Evolutionary conservation across 1,284 basidiomycete genomes (phyloP), one percentile per base, ranked within the genome.

Genomic region (Trichosporon ovoides): DNA sequence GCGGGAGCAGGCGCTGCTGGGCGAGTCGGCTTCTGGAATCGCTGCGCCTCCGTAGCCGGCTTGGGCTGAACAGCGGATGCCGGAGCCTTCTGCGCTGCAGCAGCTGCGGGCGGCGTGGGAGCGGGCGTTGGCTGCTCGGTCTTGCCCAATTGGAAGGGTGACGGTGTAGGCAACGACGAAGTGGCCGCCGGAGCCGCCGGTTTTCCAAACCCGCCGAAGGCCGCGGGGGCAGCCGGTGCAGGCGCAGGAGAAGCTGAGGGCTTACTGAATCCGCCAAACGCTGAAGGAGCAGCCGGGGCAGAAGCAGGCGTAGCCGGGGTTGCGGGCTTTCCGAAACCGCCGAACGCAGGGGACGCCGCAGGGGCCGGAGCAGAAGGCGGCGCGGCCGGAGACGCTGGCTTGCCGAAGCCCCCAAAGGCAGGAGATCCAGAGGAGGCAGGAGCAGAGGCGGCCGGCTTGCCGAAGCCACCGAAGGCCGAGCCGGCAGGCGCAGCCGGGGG

Each of bases 1-100:
- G 65, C 49, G 56, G 20, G 35, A 58, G 53, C 10, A 11, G 49
- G 9, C 10, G 57, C 33, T 13, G 37, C 33, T 13, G 48, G 35
- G n/a, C 24, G 22, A 14, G 40, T 31, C 12, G 40, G 52, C 19
- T 48, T 28, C 24, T 48, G 24, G 43, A 48, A 48, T 28, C 20
- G 46, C 48, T 24, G 18, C 24, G 38, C 31, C 7, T 38, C 36
- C 7, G 38, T 43, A 14, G 43, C 19, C 18, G 57, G 48, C 9
- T 66, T 62, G 11, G 62, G 40, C 24, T 67, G 48, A 34, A 64
- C 66, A 14, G 68, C 66, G 11, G 69, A 3, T 6, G 24, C 34
- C 9, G 52, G 3, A 34, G 53, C n/a, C 14, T 33, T 28, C 40
- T 53, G 33, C 24, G 62, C 34, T 46, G 33, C 18, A 20, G 14